Evolutionary conservation across 345 rosid genomes (phyloP), one percentile per base, ranked within the genome.

Genomic region (Pistacia vera): DNA sequence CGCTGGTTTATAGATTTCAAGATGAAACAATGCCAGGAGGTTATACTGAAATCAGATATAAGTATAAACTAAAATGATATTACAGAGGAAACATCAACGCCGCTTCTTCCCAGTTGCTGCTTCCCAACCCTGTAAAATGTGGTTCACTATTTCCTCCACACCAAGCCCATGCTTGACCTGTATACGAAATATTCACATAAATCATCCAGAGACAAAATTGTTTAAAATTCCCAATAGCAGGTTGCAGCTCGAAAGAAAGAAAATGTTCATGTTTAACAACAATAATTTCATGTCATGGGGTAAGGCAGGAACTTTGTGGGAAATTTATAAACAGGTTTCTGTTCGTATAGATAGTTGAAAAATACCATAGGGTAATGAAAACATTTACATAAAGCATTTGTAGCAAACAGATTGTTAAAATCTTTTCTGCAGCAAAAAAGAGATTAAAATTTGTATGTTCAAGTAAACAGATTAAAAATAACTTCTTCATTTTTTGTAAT

Each of bases 91-190:
- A 0, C 25, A 25, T 25, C 25, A 25, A 25, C 25, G 25, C 25
- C 25, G 25, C 25, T 25, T 25, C 25, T 86, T 91, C 38, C 95
- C 90, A 0, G 98, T 95, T 1, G 91, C 90, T 10, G 75, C 85
- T 81, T 93, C 98, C 97, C 99, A 95, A 48, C 90, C 88, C 68
- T 83, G 90, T 75, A 93, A 63, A 73, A 93, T 51, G 64, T 93
- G 93, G 76, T 90, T 90, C 63, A 89, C 97, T 9, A 95, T 93
- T 64, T 84, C 93, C 79, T 86, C 92, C 0, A 92, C 95, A 0
- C 99, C 98, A 44, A 85, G 74, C 55, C 97, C 95, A 38, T 96
- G 95, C 86, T 95, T 95, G 68, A 36, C 41, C 5, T 36, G 41
- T 36, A 36, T 2, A 36, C 1, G 4, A 2, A 76, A 61, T n/a